Conservation (phyloP, 139 green algal species). For the Chlorella vulgaris region DNA sequence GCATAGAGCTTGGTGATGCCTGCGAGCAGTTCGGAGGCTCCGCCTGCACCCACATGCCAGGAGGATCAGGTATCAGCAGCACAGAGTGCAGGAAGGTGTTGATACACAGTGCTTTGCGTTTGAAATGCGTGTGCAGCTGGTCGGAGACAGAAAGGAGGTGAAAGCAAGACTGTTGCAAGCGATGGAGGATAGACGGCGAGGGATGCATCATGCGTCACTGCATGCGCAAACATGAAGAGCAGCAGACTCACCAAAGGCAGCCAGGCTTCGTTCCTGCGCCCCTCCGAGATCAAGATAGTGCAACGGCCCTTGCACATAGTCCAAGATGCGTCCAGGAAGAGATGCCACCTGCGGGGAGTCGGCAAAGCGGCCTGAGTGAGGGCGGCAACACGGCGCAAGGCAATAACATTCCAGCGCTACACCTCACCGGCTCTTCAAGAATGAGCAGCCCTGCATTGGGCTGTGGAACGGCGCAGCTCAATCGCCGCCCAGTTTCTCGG, state of each 20-base stretch:
- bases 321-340: constrained; percentile 11
- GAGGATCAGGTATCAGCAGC: neutral
- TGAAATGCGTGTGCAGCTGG: neutral
- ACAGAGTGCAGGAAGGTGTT: neutral
- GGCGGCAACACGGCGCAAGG: neutral
- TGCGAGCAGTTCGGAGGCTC: neutral
- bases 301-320: neutral
- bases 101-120: too few relatives aligned
- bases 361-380: neutral
- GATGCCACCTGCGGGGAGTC: too few relatives aligned
- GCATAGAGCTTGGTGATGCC: constrained; percentile 30
- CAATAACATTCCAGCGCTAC: too few relatives aligned
- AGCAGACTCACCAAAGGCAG: constrained; percentile 10
- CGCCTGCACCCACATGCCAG: neutral
- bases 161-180: neutral
- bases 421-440: constrained; percentile 4
- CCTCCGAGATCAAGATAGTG: constrained; percentile 25
- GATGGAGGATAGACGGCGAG: neutral
- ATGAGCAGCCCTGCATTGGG: neutral
- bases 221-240: too few relatives aligned
- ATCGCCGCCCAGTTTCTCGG: neutral
- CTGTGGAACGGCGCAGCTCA: neutral
- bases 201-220: too few relatives aligned
- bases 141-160: neutral
- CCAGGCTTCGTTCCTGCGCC: neutral